Evolutionary conservation across 2,329 filamentous ascomycete genomes (phyloP), one percentile per base, ranked within the genome.

Genomic region (Paecilomyces variotii): DNA sequence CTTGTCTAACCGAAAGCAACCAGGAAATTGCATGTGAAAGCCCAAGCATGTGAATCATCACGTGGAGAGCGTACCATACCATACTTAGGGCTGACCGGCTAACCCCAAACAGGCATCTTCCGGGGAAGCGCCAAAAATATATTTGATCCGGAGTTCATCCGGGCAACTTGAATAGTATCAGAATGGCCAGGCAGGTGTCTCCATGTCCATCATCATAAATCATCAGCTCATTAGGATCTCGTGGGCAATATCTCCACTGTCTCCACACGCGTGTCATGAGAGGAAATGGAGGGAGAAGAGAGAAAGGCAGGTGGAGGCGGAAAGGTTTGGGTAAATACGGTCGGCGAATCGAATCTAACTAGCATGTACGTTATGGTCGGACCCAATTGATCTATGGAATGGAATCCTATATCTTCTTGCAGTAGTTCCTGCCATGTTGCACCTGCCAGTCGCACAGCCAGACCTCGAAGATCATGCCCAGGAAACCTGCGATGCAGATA

Each of bases 371-470:
- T 14, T 45, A n/a, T 14, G 11, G n/a, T 24, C 14, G 39, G 14
- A 19, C 39, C 14, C 9, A 19, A 45, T 5, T 45, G 39, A 6
- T 45, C 39, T 45, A 24, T 45, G 14, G 11, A 26, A n/a, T n/a
- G 30, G 54, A 24, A 53, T 56, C 56, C 64, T 67, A 78, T 54
- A 73, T 62, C 64, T 80, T 78, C 60, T 79, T 82, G 68, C 89
- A 93, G 80, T 84, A 92, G 60, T 89, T 84, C 63, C 90, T 81
- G 2, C 93, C 93, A 64, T 87, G 87, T n/a, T 74, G 74, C 26
- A 95, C 89, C 75, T 97, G 92, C 82, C 89, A 96, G 54, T 82
- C 80, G 73, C 94, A 99, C 26, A 97, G 75, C 72, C 84, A 82
- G 1, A 89, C 86, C 76, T 97, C 93, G 73, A 97, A 80, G 2